These are phyloP conservation scores for Tolypocladium tundrense DNA, from an alignment of 2,329 filamentous ascomycete species.

Conservation along the genomic window DNA sequence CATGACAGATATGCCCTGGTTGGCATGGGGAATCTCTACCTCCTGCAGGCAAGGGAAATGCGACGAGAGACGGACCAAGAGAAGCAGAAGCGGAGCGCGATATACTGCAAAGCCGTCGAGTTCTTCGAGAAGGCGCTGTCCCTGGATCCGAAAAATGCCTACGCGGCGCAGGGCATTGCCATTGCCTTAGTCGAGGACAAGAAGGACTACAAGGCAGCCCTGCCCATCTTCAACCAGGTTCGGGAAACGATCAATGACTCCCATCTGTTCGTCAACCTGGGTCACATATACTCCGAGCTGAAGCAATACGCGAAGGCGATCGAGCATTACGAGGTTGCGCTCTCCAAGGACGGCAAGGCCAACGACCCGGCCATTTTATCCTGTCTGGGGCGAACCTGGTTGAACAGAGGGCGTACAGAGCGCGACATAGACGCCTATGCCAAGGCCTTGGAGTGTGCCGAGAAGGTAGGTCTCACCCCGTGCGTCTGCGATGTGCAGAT, in stretches of 20 bases:
- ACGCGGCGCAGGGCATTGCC: conserved; percentile 89
- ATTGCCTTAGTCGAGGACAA: conserved; percentile 92
- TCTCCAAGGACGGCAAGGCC: conserved; percentile 63
- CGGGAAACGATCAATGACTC: conserved; percentile 83
- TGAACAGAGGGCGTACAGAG: conserved; percentile 62
- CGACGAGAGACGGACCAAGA: conserved; percentile 80
- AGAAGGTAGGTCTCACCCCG: conserved; percentile 38
- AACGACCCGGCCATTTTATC: conserved; percentile 72
- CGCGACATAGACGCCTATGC: conserved; percentile 47
- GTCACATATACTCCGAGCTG: conserved; percentile 84
- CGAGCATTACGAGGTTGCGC: conserved; percentile 83
- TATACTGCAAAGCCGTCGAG: conserved; percentile 86
- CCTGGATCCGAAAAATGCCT: conserved; percentile 89
- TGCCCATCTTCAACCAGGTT: conserved; percentile 83
- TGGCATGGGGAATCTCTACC: conserved; percentile 90
- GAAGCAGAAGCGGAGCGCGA: conserved; percentile 78
- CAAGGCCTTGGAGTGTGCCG: conserved; percentile 48
- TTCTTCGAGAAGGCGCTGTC: conserved; percentile 97
- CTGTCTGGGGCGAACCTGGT: conserved; percentile 80
- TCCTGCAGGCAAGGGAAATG: conserved; percentile 87
- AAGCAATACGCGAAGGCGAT: conserved; percentile 86
- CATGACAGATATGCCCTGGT: conserved; percentile 95
- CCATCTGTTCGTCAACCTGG: conserved; percentile 84
- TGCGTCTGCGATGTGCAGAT: neutral
- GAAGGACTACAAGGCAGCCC: conserved; percentile 72